Evolutionary conservation across 1,139 yeast genomes (phyloP).

Genomic region (Hansenula sp.): DNA sequence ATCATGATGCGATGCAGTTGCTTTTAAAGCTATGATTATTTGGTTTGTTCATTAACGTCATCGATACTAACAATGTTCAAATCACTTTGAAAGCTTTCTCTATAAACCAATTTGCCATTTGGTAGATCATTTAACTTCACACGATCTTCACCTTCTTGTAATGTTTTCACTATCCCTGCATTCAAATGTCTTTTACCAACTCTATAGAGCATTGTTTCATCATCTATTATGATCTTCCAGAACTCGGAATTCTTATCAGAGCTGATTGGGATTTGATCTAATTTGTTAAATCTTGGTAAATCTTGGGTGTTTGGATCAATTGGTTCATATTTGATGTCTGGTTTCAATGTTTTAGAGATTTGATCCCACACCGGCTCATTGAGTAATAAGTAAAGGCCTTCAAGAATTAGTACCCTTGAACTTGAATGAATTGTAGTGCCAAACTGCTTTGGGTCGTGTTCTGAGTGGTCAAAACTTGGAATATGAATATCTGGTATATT

Average conservation of each 20-base stretch:
- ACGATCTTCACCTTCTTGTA: slow-evolving; percentile 58
- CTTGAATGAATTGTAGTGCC: slow-evolving; percentile 38
- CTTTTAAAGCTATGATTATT: too few species aligned
- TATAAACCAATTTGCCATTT: slow-evolving; percentile 58
- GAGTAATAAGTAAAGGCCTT: slow-evolving; percentile 60
- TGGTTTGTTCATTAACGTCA: slow-evolving; percentile 20
- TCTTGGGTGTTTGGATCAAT: slow-evolving; percentile 1
- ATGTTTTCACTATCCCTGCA: slow-evolving; percentile 57
- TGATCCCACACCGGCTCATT: slow-evolving; percentile 48
- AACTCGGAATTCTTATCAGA: slow-evolving; percentile 15
- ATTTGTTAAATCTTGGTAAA: neutral
- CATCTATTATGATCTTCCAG: slow-evolving; percentile 38
- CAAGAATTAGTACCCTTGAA: slow-evolving; percentile 49
- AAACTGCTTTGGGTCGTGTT: slow-evolving; percentile 57
- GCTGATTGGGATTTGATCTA: slow-evolving; percentile 9
- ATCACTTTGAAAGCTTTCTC: slow-evolving; percentile 37
- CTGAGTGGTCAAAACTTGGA: slow-evolving; percentile 76
- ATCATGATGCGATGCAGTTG: too few species aligned
- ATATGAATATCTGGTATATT: slow-evolving; percentile 37
- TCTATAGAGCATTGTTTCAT: slow-evolving; percentile 44
- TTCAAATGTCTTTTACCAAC: slow-evolving; percentile 68
- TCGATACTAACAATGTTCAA: slow-evolving; percentile 28
- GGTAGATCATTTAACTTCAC: slow-evolving; percentile 66
- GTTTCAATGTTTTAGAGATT: slow-evolving; percentile 27
- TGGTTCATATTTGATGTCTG: slow-evolving; percentile 4